Conservation (phyloP, 257 asterid genomes). For the Solanum lycopersicoides region DNA sequence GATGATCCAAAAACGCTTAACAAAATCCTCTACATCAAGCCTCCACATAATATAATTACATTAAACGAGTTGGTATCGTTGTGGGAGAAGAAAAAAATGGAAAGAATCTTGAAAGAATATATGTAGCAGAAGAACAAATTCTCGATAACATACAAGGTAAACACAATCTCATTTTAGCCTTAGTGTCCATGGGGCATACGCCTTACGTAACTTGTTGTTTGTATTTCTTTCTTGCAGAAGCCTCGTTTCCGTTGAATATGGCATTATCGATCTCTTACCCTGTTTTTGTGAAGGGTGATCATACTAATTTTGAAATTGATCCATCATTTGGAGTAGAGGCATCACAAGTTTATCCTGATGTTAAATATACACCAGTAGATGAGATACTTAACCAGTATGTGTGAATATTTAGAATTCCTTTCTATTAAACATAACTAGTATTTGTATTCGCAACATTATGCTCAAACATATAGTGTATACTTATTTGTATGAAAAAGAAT, state of each 20-base stretch:
- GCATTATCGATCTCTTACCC: constrained; percentile 35
- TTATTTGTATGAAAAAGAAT: too few species aligned
- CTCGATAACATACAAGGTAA: constrained; percentile 48
- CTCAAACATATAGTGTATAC: too few species aligned
- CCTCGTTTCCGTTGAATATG: constrained; percentile 38
- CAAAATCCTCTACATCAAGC: constrained; percentile 49
- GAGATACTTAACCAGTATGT: constrained; percentile 32
- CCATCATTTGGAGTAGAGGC: constrained; percentile 56
- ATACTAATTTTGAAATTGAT: constrained; percentile 45
- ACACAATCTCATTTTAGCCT: neutral
- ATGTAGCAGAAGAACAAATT: constrained; percentile 44
- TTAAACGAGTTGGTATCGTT: constrained; percentile 45
- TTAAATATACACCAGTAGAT: constrained; percentile 52
- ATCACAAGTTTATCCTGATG: constrained; percentile 56
- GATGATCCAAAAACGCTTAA: constrained; percentile 67
- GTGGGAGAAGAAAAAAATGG: constrained; percentile 79
- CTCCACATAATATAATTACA: constrained; percentile 34
- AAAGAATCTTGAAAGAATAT: constrained; percentile 41
- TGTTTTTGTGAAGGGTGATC: constrained; percentile 47
- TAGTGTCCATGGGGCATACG: too few species aligned
- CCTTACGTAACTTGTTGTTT: neutral
- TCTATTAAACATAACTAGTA: neutral
- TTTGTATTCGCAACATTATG: too few species aligned
- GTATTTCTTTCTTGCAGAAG: constrained; percentile 17
- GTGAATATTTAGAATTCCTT: neutral